Evolutionary conservation across 164 flowering plant genomes (phyloP).

Genomic region (Warburgia ugandensis): DNA sequence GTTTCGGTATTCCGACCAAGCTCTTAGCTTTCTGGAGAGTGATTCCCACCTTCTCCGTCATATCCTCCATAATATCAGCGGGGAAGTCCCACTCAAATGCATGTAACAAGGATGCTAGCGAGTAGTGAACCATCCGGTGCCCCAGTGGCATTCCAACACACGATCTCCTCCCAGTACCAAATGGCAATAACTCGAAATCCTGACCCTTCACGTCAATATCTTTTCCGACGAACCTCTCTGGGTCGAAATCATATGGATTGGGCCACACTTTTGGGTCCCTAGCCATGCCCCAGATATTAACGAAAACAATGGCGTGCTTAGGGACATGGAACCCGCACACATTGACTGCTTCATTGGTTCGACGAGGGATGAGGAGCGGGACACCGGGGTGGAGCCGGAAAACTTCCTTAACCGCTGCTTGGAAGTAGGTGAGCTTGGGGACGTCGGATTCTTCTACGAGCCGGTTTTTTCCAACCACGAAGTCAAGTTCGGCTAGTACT

Average conservation of each 20-base stretch:
- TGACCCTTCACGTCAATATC: slow-evolving; percentile 31
- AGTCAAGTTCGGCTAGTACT: slow-evolving; percentile 19
- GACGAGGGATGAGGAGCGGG: slow-evolving; percentile 30
- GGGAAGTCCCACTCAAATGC: slow-evolving; percentile 28
- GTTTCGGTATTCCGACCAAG: slow-evolving; percentile 23
- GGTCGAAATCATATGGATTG: slow-evolving; percentile 24
- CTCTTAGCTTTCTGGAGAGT: slow-evolving; percentile 23
- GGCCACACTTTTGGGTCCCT: slow-evolving; percentile 27
- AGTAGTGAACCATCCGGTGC: slow-evolving; percentile 24
- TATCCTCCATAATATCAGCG: slow-evolving; percentile 12
- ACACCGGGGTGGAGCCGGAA: slow-evolving; percentile 32
- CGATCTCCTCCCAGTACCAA: slow-evolving; percentile 31
- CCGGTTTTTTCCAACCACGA: slow-evolving; percentile 22
- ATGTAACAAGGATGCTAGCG: slow-evolving; percentile 26
- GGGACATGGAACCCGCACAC: slow-evolving; percentile 28
- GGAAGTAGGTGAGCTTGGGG: slow-evolving; percentile 23
- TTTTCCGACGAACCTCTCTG: slow-evolving; percentile 24
- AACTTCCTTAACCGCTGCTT: slow-evolving; percentile 26
- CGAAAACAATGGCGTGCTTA: slow-evolving; percentile 22
- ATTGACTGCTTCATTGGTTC: slow-evolving; percentile 16
- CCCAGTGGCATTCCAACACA: slow-evolving; percentile 33
- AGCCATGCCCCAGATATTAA: slow-evolving; percentile 28
- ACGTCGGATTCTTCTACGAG: slow-evolving; percentile 26
- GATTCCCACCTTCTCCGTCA: slow-evolving; percentile 26
- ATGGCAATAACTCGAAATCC: slow-evolving; percentile 30